phyloP scores from a whole-genome alignment of 192 early-diverging fungal species.

The Coemansia sp. region DNA sequence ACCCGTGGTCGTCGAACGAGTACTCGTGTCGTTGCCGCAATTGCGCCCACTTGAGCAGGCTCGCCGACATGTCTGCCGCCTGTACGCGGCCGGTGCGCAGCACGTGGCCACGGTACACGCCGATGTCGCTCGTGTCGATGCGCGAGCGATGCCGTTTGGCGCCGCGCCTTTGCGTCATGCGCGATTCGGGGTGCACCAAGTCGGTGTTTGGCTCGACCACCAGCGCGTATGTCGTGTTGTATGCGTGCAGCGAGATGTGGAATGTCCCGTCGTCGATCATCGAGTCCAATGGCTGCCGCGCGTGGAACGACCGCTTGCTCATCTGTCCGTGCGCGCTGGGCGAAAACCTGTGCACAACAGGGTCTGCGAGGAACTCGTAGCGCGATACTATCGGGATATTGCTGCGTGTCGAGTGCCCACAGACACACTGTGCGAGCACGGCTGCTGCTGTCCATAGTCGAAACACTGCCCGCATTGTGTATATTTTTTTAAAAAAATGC shows the following conservation, averaged over 20 bases:
- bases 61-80: slow-evolving; percentile 19
- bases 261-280: slow-evolving; percentile 56
- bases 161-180: slow-evolving; percentile 14
- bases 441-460: not conserved
- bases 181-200: slow-evolving; percentile 65
- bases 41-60: slow-evolving; percentile 32
- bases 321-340: not conserved
- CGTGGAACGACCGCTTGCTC: slow-evolving; percentile 34
- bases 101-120: slow-evolving; percentile 59
- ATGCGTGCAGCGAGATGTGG: slow-evolving; percentile 58
- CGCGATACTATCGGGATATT: slow-evolving; percentile 35
- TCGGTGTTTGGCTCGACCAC: slow-evolving; percentile 68
- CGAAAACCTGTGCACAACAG: slow-evolving; percentile 35
- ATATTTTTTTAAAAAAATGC: too few species aligned
- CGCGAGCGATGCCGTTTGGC: slow-evolving; percentile 6
- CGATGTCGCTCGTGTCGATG: slow-evolving; percentile 38
- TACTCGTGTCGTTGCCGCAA: slow-evolving; percentile 19
- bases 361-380: slow-evolving; percentile 47
- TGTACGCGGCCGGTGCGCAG: slow-evolving; percentile 28
- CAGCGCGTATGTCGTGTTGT: slow-evolving; percentile 64
- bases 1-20: slow-evolving; percentile 41
- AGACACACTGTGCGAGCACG: not conserved
- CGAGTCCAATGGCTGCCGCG: slow-evolving; percentile 12
- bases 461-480: not conserved
- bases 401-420: slow-evolving; percentile 22